Evolutionary conservation across 2,329 filamentous ascomycete genomes (phyloP), one percentile per base, ranked within the genome.

Genomic region (Gliomastix tumulicola): DNA sequence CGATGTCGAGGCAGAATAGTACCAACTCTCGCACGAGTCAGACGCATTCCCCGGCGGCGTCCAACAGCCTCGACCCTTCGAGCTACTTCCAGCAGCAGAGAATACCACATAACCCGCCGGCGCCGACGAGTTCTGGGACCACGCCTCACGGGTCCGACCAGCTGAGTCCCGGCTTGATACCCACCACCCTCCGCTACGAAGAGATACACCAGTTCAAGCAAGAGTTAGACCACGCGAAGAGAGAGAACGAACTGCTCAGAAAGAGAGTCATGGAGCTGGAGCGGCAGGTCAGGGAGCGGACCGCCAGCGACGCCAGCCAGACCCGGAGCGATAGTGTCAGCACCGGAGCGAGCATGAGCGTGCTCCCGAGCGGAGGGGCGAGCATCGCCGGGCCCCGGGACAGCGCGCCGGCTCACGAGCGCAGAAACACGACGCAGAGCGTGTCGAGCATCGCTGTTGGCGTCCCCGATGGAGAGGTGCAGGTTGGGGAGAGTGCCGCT

Each of bases 171-270:
- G 66, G 69, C 4, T 55, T 78, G 19, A 58, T 82, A 44, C 68
- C 71, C 3, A 74, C 68, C 3, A 81, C 76, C 0, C 55, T 66
- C 10, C 68, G 78, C 11, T 80, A 79, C 50, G 79, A 82, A 45
- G 79, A 83, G 54, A 74, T 74, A 1, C 71, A 70, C 0, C 71
- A 69, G 41, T 76, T 76, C 47, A 65, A 77, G 5, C 63, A 68
- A 25, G 79, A 83, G 50, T 60, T 83, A 0, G 79, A 83, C 18
- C 59, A 49, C 6, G 73, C 75, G 27, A 82, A 79, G 58, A 65
- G 68, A 32, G 79, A 84, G 56, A 83, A 84, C 41, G 79, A 83
- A 36, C 53, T 56, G 0, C 57, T 84, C 32, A 79, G 78, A 61
- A 64, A 69, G 37, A 68, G 74, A 12, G 72, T 84, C 40, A 67